Evolutionary conservation across 139 green algal genomes (phyloP), one percentile per base, ranked within the genome.

Genomic region (Parachlorella kessleri): DNA sequence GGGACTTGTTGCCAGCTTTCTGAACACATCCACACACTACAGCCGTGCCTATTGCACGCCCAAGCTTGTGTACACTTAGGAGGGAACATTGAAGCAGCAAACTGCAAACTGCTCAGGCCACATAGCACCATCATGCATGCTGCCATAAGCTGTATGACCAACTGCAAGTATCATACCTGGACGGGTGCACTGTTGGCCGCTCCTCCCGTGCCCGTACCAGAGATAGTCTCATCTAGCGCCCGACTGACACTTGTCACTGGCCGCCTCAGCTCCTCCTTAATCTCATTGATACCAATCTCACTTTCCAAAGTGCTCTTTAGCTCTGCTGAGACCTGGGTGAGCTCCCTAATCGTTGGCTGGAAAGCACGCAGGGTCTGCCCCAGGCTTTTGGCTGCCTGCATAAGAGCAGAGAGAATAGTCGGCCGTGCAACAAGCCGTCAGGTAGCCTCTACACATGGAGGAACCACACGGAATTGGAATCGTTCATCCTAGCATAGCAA

Each of bases 251-350:
- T 39, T 66, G 82, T 66, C 67, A 66, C 67, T 78, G 10, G 87
- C 76, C 55, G 86, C 7, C 64, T 54, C 40, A 92, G 74, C 55
- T 93, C 93, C 1, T 93, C 67, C 42, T 88, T 82, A 66, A 98
- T 89, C 64, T 99, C 96, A 59, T 99, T 93, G 18, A 99, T 77
- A 1, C 96, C 96, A 70, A 99, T 95, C 85, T 99, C 94, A 67
- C 97, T 82, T 77, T 99, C 92, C 63, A 99, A 68, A 3, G 95
- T 97, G 48, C 75, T 91, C 75, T 94, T 94, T 24, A 99, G 90
- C 42, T 99, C 97, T 59, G 84, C 85, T 0, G 90, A 95, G 1
- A 98, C 94, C 32, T 95, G 77, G 4, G 84, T 89, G 7, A 99
- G 84, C 86, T 99, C 97, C n/a, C 86, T 86, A 65, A 99, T 97